Evolutionary conservation across 2,329 filamentous ascomycete genomes (phyloP), one percentile per base, ranked within the genome.

Genomic region (Penicillium oxalicum): DNA sequence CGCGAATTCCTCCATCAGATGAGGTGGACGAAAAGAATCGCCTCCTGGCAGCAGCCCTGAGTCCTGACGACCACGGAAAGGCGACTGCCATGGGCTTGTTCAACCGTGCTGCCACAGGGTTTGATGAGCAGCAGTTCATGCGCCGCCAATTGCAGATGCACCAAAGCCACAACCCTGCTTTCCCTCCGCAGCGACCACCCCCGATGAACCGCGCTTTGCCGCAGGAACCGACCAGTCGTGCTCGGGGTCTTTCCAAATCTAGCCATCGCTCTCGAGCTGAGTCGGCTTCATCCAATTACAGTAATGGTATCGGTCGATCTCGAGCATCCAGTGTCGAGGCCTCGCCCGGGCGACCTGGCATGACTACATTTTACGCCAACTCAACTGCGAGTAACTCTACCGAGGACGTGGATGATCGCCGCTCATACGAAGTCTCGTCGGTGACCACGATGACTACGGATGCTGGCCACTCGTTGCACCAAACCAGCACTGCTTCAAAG

Each of bases 41-140:
- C 1, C 75, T 94, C 5, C 74, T 93, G 11, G 69, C 71, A 11
- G 75, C 77, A 37, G 78, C 84, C 7, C 78, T 93, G 9, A 82
- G 88, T 51, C 84, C 87, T 0, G 83, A 83, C 53, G 91, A 95
- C 58, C 76, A 81, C 40, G 88, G 87, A 44, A 95, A 93, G 64
- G 87, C 88, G 4, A 94, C 88, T 0, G 86, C 88, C 0, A 74
- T 83, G 68, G 82, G 82, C 28, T 73, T 82, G 0, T 86, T 86
- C 66, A 86, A 86, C 55, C 89, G 89, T 62, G 87, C 90, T 1
- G 71, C 74, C 2, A 80, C 85, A 44, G 80, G 83, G 6, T 95
- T 93, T 58, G 88, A 95, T 60, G 91, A 96, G 61, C 82, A 85
- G 18, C 87, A 88, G 61, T 96, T 88, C 61, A 80, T 87, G 4